Percentiles rank a stretch among this genome's conserved stretches.
phyloP scores from a whole-genome alignment of 75 land plant genomes.

The Cupressus sempervirens region DNA sequence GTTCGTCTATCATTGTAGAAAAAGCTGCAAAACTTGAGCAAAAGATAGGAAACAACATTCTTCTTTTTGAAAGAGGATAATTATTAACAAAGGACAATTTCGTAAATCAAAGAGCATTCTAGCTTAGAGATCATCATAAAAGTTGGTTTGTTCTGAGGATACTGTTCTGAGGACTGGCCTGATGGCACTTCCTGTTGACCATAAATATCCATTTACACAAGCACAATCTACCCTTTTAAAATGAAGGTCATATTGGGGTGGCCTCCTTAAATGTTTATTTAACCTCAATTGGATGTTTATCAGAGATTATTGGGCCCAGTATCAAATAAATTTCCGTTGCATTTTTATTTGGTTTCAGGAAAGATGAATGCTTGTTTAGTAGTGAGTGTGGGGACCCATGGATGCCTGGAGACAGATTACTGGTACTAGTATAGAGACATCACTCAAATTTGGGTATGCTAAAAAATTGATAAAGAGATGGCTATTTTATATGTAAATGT shows the following conservation, averaged over 20 bases:
- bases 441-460: no score
- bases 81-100: background rate
- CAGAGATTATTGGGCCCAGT: background rate
- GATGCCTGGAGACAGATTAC: no score
- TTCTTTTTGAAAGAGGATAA: background rate
- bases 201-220: background rate
- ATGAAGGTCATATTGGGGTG: background rate
- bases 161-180: background rate
- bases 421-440: no score
- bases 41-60: background rate
- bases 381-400: no score
- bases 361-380: background rate
- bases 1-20: background rate
- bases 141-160: background rate
- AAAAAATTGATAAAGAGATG: no score
- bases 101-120: background rate
- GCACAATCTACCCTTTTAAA: background rate
- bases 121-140: background rate
- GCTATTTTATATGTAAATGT: no score
- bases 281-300: background rate
- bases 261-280: background rate
- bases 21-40: background rate
- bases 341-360: background rate
- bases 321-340: background rate
- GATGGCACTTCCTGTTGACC: background rate